A percentile compares a stretch with the other conserved stretches of the same genome.
phyloP scores from a whole-genome alignment of 2,329 filamentous ascomycete species.

The Thermomyces lanuginosus region DNA sequence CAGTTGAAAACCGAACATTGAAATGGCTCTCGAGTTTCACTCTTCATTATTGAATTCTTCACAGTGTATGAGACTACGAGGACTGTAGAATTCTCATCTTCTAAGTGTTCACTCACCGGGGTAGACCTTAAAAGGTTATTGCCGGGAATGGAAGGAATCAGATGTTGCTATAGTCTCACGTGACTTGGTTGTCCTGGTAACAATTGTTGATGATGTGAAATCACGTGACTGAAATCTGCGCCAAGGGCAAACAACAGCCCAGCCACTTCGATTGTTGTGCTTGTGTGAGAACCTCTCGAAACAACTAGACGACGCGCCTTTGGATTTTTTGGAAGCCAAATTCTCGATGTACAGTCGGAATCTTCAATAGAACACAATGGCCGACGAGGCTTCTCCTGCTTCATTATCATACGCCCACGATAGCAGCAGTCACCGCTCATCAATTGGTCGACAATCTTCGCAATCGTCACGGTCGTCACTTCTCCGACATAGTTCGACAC shows the following conservation, averaged over 20 bases:
- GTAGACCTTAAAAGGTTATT: too few relatives aligned
- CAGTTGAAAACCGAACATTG: too few relatives aligned
- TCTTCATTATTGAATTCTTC: too few relatives aligned
- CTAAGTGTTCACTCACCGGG: too few relatives aligned
- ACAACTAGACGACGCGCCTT: slow-evolving; percentile 1
- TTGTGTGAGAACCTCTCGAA: neutral
- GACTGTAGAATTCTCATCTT: too few relatives aligned
- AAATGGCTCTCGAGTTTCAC: too few relatives aligned
- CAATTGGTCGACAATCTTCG: slow-evolving; percentile 21
- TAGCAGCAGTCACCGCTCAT: slow-evolving; percentile 19
- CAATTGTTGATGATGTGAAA: slow-evolving; percentile 1
- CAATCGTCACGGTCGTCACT: slow-evolving; percentile 22
- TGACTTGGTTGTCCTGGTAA: neutral
- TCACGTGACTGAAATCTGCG: slow-evolving; percentile 6
- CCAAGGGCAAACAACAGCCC: slow-evolving; percentile 1
- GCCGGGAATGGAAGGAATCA: too few relatives aligned
- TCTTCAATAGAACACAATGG: slow-evolving; percentile 10
- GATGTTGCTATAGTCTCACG: too few relatives aligned
- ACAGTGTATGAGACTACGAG: too few relatives aligned
- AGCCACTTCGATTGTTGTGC: neutral
- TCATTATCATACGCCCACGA: slow-evolving; percentile 22
- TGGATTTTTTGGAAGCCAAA: neutral
- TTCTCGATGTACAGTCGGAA: slow-evolving; percentile 7
- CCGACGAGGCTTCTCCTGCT: slow-evolving; percentile 20
- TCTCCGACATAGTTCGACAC: slow-evolving; percentile 19